Conservation (phyloP, 2,329 filamentous ascomycete genomes). For the Calonectria hawksworthii region DNA sequence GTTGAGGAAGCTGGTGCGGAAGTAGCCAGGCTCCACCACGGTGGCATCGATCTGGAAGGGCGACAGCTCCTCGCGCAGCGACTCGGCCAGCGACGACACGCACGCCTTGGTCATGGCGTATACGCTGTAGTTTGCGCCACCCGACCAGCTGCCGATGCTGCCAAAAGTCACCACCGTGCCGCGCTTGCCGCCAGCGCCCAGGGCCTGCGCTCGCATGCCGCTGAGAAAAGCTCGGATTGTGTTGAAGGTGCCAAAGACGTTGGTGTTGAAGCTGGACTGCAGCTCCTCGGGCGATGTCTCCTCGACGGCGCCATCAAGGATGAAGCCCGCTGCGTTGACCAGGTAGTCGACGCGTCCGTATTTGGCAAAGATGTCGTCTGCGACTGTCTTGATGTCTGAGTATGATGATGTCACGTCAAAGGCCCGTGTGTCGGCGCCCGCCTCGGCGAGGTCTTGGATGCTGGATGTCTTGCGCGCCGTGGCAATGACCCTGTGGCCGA, state of each 20-base stretch:
- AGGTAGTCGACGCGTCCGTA: slow-evolving; percentile 61
- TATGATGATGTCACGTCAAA: slow-evolving; percentile 63
- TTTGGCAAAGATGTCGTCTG: slow-evolving; percentile 50
- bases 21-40: slow-evolving; percentile 66
- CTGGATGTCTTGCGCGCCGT: slow-evolving; percentile 59
- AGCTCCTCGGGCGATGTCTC: slow-evolving; percentile 55
- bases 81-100: slow-evolving; percentile 60
- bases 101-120: slow-evolving; percentile 62
- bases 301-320: slow-evolving; percentile 59
- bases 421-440: slow-evolving; percentile 58
- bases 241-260: slow-evolving; percentile 67
- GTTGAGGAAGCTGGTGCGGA: slow-evolving; percentile 65
- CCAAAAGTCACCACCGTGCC: slow-evolving; percentile 60
- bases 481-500: slow-evolving; percentile 65
- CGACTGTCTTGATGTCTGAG: slow-evolving; percentile 50
- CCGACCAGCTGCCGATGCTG: slow-evolving; percentile 60
- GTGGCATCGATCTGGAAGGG: slow-evolving; percentile 60
- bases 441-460: slow-evolving; percentile 57
- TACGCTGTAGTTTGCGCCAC: slow-evolving; percentile 55
- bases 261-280: slow-evolving; percentile 61
- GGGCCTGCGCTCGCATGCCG: slow-evolving; percentile 56
- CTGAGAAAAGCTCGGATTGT: slow-evolving; percentile 63
- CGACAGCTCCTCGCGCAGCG: slow-evolving; percentile 58
- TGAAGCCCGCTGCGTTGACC: slow-evolving; percentile 62
- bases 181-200: slow-evolving; percentile 42